Base-by-base conservation (phyloP, 2,329 filamentous ascomycete genomes). In the Fusarium verrucosum region DNA sequence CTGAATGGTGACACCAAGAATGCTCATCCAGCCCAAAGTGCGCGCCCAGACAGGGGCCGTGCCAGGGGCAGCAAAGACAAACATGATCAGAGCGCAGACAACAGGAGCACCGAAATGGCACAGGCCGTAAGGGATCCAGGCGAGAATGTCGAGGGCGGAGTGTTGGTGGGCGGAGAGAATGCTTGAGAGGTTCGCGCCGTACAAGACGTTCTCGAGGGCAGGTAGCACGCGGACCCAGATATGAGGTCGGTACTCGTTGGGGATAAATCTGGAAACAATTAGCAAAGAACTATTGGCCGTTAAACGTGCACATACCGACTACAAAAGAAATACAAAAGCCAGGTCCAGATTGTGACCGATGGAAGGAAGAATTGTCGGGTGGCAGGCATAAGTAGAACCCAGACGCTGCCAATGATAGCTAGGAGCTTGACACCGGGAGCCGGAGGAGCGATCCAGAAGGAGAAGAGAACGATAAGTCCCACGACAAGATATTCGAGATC, bases 191-290 rank as follows among this genome's bases (percentile, higher is more conserved):
- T 97, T 97, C 64, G 94, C 93, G 70, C 94, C 94, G 75, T 97
- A 98, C 30, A 98, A 85, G 63, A 98, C 95, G 77, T 98, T 97
- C 80, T 98, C 94, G 65, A 98, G 86, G 17, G 94, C 92, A 6
- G 94, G 94, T 32, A 98, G 85, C 25, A 98, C 92, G 73, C 94
- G 92, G 68, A 97, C 94, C 92, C 93, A 97, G 72, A 97, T 97
- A 63, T 92, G 90, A 58, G 94, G 94, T 69, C 94, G 89, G 81
- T 93, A 95, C 74, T 94, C 91, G 69, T 88, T 86, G 33, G 92
- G 91, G 70, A 97, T 94, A 80, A 96, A 97, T 74, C 93, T 96
- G 73, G 11, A 57, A 11, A 42, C 8, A 11, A 30, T 36, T 19
- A 44, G 45, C 53, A 32, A 25, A 41, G 16, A 10, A 16, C 11